These are phyloP conservation scores for Fragaria nilgerrensis DNA, from an alignment of 306 rosid species.

Conservation along the genomic window DNA sequence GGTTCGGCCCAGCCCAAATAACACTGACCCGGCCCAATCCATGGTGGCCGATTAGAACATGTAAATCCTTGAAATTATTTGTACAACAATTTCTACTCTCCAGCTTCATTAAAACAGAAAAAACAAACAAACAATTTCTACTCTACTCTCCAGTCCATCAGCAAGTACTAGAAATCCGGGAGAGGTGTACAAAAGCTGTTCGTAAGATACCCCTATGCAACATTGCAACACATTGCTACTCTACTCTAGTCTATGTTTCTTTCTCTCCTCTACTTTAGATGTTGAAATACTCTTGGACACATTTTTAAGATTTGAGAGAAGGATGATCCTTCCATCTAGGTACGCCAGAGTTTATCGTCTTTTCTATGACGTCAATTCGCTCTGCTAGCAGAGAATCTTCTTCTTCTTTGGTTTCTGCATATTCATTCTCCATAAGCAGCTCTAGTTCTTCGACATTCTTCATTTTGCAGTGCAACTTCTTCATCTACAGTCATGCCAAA, in stretches of 20 bases:
- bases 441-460: constrained; percentile 79
- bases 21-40: neutral
- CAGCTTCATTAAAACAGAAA: no score
- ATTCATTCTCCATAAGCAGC: constrained; percentile 69
- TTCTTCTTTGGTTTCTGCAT: constrained; percentile 52
- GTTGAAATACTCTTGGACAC: neutral
- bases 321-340: constrained; percentile 82
- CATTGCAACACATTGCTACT: neutral
- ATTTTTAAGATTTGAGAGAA: constrained; percentile 44
- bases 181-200: neutral
- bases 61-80: neutral
- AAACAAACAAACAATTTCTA: no score
- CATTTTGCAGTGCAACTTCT: constrained; percentile 63
- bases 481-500: constrained; percentile 45
- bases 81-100: no score
- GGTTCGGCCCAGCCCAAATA: neutral
- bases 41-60: neutral
- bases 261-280: neutral
- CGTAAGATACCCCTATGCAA: neutral
- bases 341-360: constrained; percentile 54
- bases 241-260: neutral
- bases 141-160: neutral
- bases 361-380: constrained; percentile 55
- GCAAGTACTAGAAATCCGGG: neutral
- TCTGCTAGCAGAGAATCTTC: constrained; percentile 58